Evolutionary conservation across 2,329 filamentous ascomycete genomes (phyloP).

Genomic region (Gliomastix tumulicola): DNA sequence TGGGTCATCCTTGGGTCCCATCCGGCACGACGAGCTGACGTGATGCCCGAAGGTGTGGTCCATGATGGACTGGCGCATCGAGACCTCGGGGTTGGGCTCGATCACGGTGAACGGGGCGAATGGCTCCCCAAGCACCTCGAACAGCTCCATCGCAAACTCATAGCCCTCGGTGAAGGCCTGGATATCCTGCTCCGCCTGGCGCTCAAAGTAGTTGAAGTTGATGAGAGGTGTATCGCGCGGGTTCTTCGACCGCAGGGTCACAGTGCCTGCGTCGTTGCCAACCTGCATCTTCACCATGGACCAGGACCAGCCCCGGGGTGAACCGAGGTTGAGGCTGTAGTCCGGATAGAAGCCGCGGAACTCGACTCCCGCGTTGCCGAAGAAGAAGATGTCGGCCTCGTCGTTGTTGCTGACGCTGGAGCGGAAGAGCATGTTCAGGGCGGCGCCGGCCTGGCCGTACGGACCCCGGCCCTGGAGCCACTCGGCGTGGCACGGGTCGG

Average conservation of each 20-base stretch:
- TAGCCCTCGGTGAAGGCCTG: slow-evolving; percentile 1
- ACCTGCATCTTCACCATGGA: slow-evolving; percentile 50
- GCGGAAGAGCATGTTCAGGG: slow-evolving; percentile 30
- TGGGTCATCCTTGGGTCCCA: slow-evolving; percentile 42
- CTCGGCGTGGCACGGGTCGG: slow-evolving; percentile 26
- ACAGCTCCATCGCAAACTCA: background rate
- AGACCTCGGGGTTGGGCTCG: background rate
- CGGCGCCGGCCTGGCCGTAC: slow-evolving; percentile 12
- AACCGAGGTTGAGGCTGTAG: slow-evolving; percentile 21
- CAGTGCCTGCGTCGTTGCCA: slow-evolving; percentile 51
- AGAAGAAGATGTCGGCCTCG: slow-evolving; percentile 45
- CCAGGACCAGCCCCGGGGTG: slow-evolving; percentile 35
- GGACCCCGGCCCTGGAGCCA: slow-evolving; percentile 23
- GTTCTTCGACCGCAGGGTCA: slow-evolving; percentile 50
- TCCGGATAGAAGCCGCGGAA: slow-evolving; percentile 51
- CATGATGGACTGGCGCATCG: background rate
- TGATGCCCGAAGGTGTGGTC: slow-evolving; percentile 1
- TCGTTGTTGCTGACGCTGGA: slow-evolving; percentile 18
- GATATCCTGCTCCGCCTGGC: background rate
- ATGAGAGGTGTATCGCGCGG: slow-evolving; percentile 56
- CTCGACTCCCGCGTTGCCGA: slow-evolving; percentile 41
- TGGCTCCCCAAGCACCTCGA: background rate
- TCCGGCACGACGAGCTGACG: slow-evolving; percentile 20
- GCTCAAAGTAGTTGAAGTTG: slow-evolving; percentile 35
- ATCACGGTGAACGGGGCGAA: slow-evolving; percentile 28